phyloP scores from a whole-genome alignment of 78 protist genomes.

The Planoprotostelium fungivorum region DNA sequence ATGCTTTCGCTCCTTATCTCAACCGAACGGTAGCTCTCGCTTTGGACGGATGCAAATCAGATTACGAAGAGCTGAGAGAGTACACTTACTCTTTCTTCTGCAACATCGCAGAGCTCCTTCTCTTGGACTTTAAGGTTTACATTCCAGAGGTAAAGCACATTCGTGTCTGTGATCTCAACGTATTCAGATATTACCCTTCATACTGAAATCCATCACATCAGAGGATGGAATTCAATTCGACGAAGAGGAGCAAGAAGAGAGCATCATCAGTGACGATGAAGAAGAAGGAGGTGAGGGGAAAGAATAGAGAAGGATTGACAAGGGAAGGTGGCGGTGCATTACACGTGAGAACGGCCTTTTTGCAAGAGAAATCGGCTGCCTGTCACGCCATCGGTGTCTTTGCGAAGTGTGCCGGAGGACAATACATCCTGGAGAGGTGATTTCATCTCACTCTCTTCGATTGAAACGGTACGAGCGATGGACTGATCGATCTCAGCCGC shows the following conservation, averaged over 20 bases:
- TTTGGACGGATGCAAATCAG: background rate
- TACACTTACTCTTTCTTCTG: conserved; percentile 25
- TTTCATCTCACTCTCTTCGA: too few species aligned
- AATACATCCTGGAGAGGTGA: background rate
- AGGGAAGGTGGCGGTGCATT: background rate
- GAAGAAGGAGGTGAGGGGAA: conserved; percentile 15
- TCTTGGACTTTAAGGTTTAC: conserved; percentile 11
- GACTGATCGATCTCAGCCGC: background rate
- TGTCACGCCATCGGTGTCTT: conserved; percentile 10
- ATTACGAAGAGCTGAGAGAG: conserved; percentile 23
- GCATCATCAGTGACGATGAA: conserved; percentile 45
- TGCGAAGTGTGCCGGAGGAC: conserved; percentile 11
- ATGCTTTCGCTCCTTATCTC: background rate
- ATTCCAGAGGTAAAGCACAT: background rate
- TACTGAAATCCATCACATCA: conserved; percentile 7
- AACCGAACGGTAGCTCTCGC: background rate
- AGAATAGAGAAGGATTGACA: background rate
- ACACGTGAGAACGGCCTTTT: conserved; percentile 11
- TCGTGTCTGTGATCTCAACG: background rate
- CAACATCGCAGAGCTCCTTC: conserved; percentile 15
- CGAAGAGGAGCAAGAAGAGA: background rate
- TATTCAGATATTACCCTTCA: background rate
- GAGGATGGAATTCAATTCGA: conserved; percentile 23
- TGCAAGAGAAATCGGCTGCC: conserved; percentile 42
- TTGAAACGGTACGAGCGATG: background rate